Evolutionary conservation across 2,329 filamentous ascomycete genomes (phyloP).

Genomic region (Colletotrichum sansevieriae): DNA sequence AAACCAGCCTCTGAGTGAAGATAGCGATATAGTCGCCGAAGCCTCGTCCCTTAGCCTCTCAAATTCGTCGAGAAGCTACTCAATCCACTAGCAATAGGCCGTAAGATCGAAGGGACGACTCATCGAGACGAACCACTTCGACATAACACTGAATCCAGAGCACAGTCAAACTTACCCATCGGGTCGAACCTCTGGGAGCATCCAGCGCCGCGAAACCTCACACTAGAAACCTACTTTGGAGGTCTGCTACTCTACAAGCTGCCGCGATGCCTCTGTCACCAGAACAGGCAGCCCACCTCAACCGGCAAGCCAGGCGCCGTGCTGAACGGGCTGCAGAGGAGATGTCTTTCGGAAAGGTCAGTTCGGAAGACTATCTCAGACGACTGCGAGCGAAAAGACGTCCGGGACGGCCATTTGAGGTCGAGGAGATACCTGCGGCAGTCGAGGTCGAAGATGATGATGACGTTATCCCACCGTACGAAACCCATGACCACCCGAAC

Average conservation of each 20-base stretch:
- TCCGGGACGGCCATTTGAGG: conserved; percentile 24
- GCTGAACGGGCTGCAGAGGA: conserved; percentile 37
- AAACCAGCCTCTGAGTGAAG: not conserved
- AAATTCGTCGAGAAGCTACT: not conserved
- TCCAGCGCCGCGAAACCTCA: too few relatives aligned
- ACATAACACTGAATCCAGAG: too few relatives aligned
- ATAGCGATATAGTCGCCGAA: not conserved
- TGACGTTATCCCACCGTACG: conserved; percentile 1
- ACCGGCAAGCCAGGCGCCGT: conserved; percentile 32
- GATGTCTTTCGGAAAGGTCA: conserved; percentile 33
- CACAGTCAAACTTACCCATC: too few relatives aligned
- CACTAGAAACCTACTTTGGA: not conserved
- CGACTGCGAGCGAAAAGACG: conserved; percentile 29
- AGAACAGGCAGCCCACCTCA: conserved; percentile 27
- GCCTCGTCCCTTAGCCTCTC: too few relatives aligned
- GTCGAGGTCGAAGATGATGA: conserved; percentile 32
- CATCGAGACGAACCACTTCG: too few relatives aligned
- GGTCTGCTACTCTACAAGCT: not conserved
- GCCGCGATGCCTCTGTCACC: conserved; percentile 20
- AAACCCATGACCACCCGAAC: not conserved
- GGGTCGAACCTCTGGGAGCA: too few relatives aligned
- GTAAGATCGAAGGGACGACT: too few relatives aligned
- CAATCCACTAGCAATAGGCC: too few relatives aligned
- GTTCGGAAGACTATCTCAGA: conserved; percentile 34
- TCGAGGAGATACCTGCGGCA: conserved; percentile 25